Conservation (phyloP, 371 early-diverging fungal species). For the Mortierella sp. region DNA sequence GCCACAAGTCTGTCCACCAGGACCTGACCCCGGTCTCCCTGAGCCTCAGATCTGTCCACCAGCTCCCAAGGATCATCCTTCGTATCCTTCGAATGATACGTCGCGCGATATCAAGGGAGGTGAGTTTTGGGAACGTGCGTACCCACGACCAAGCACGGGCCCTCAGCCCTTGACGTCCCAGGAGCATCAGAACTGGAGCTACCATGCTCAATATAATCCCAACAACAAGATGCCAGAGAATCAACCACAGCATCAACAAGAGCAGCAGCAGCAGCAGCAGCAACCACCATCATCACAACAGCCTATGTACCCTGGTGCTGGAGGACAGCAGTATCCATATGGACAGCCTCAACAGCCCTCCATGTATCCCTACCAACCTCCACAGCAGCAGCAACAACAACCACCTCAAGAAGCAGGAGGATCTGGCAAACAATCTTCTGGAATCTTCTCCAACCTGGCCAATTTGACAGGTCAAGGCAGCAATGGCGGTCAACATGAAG, state of each 20-base stretch:
- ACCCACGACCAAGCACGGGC: slow-evolving; percentile 20
- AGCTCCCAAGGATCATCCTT: too few relatives aligned
- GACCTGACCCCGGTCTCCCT: not conserved
- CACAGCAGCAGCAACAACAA: slow-evolving; percentile 5
- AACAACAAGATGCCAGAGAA: slow-evolving; percentile 17
- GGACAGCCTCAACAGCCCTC: slow-evolving; percentile 6
- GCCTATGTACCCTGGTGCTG: not conserved
- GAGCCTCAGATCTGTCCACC: not conserved
- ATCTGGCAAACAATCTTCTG: too few relatives aligned
- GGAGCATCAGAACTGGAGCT: slow-evolving; percentile 23
- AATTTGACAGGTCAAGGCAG: too few relatives aligned
- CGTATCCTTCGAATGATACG: not conserved
- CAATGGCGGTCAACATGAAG: not conserved
- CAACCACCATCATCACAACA: not conserved
- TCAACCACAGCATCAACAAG: not conserved
- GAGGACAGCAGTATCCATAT: not conserved
- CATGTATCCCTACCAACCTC: not conserved
- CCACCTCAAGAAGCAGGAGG: not conserved
- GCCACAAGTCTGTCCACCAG: not conserved
- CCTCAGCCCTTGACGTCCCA: slow-evolving; percentile 9
- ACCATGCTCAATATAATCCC: slow-evolving; percentile 29
- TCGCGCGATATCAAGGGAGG: slow-evolving; percentile 12
- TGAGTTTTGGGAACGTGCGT: slow-evolving; percentile 33
- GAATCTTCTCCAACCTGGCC: too few relatives aligned
- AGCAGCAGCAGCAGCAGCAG: slow-evolving; percentile 10